A percentile compares a stretch with the other conserved stretches of the same genome.
Conservation (phyloP, 768 basidiomycete genomes). For the Hortiboletus campestris region DNA sequence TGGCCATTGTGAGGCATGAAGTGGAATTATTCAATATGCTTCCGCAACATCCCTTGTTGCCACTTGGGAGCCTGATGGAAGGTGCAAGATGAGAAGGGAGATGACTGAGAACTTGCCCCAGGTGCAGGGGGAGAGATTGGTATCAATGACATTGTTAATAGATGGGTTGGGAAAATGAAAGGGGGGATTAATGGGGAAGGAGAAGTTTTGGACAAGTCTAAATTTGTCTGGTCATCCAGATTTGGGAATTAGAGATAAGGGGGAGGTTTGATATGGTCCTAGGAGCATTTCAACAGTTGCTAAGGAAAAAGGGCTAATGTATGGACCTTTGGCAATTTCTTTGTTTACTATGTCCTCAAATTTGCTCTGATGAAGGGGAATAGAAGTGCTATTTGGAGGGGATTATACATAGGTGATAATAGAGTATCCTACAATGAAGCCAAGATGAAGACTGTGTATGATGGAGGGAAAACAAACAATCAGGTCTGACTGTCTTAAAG, state of each 20-base stretch:
- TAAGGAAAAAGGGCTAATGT: background rate
- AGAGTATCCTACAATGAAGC: background rate
- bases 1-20: too few species aligned
- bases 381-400: background rate
- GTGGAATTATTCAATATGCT: too few species aligned
- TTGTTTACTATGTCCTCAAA: background rate
- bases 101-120: background rate
- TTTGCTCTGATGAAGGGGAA: background rate
- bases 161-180: background rate
- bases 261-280: background rate
- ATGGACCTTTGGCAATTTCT: background rate
- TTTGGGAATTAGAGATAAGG: background rate
- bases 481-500: too few species aligned
- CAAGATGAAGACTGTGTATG: background rate
- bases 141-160: background rate
- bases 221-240: background rate
- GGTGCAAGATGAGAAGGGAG: too few species aligned
- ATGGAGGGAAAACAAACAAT: too few species aligned
- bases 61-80: too few species aligned
- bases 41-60: too few species aligned
- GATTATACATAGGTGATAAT: background rate
- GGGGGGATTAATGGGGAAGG: background rate
- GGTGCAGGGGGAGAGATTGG: background rate
- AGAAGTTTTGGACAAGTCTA: background rate
- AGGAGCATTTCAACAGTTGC: rapidly evolving